Evolutionary conservation across 169 alveolate genomes (phyloP).

Genomic region (Theileria sp.): DNA sequence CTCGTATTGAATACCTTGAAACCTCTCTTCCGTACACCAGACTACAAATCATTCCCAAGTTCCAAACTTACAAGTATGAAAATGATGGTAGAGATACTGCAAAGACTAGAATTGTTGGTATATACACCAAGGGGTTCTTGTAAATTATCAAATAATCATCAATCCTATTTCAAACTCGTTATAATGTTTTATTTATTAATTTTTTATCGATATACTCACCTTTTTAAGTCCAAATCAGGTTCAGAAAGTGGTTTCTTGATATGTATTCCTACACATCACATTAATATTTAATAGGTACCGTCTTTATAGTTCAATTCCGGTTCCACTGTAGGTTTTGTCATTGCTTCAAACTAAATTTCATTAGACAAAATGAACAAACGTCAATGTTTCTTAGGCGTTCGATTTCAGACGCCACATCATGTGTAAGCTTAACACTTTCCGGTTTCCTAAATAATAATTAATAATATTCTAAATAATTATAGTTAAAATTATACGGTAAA

Average conservation of each 20-base stretch:
- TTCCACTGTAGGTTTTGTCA: slow-evolving; percentile 11
- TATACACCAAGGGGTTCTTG: slow-evolving; percentile 22
- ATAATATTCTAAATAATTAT: not conserved
- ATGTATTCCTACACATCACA: slow-evolving; percentile 2
- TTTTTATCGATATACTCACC: not conserved
- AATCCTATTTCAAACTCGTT: not conserved
- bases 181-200: not conserved
- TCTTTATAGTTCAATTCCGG: slow-evolving; percentile 22
- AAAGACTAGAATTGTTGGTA: slow-evolving; percentile 30
- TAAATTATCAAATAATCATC: slow-evolving; percentile 23
- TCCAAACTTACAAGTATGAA: slow-evolving; percentile 50
- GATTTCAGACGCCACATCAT: slow-evolving; percentile 28
- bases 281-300: not conserved
- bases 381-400: slow-evolving; percentile 21
- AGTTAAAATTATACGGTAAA: slow-evolving; percentile 6
- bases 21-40: slow-evolving; percentile 40
- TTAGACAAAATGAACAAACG: slow-evolving; percentile 1
- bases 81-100: slow-evolving; percentile 43
- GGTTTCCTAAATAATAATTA: slow-evolving; percentile 20
- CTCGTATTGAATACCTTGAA: slow-evolving; percentile 38
- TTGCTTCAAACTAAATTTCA: not conserved
- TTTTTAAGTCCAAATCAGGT: not conserved
- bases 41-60: not conserved
- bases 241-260: slow-evolving; percentile 23
- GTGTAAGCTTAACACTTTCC: slow-evolving; percentile 24